Evolutionary conservation across 306 rosid genomes (phyloP), one percentile per base, ranked within the genome.

Genomic region (Albizia julibrissin): DNA sequence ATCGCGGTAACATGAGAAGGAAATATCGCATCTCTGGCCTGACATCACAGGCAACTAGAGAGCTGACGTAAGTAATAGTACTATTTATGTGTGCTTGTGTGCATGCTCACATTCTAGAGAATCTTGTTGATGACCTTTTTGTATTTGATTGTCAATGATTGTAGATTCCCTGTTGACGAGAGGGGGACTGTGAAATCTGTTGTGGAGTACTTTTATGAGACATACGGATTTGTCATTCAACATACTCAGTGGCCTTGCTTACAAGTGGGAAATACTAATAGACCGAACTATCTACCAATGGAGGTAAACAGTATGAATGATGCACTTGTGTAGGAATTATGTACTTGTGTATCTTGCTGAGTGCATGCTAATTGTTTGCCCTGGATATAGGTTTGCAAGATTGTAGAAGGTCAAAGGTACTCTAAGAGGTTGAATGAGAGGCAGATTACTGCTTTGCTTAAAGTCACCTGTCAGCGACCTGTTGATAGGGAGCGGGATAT

Each of bases 211-310:
- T 96, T 96, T 74, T 88, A 39, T 13, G 99, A 96, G 70, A 96
- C 98, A 3, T 96, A 96, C n/a, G 95, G 97, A 3, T 93, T 92
- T 58, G 89, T 50, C 21, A 96, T 96, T 76, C 97, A 93, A 69
- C 97, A 96, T 75, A 89, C 92, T 2, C 98, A 96, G 34, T 96
- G 93, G 98, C 99, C 99, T 68, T 96, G 99, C 80, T 87, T 96
- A 71, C 98, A 92, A 92, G 99, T 94, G 12, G 99, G 99, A 29
- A 96, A 94, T 74, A 87, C 88, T 24, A 98, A 96, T 79, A 84
- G 99, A 8, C 97, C 99, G 0, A 96, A 96, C 81, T 96, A 96
- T 86, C 76, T 96, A 10, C 99, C 98, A 2, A 96, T 96, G 99
- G 99, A 96, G 91, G 99, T 96, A 80, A 77, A 46, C 10, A 27